Conservation (phyloP, 805 yeast species). For the Kockiozyma suomiensis region DNA sequence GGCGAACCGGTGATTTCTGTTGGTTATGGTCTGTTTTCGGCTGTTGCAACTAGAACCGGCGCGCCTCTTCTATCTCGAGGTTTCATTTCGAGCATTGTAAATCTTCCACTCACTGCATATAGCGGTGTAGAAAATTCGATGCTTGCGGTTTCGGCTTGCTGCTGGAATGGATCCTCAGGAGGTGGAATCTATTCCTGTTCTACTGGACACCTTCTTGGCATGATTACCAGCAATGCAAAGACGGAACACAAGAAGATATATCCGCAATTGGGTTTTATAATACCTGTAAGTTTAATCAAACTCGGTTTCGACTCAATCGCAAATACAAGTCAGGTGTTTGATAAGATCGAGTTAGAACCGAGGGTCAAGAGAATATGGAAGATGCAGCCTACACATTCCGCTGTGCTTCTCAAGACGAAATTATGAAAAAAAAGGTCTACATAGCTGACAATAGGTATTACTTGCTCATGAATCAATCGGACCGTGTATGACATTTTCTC, state of each 20-base stretch:
- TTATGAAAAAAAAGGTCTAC: too few relatives aligned
- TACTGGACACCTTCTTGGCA: conserved; percentile 5
- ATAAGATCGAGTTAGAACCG: background rate
- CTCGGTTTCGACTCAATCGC: background rate
- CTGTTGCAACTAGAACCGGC: background rate
- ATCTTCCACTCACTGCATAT: conserved; percentile 5
- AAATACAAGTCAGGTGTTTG: background rate
- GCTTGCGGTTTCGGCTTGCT: conserved; percentile 6
- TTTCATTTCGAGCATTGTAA: conserved; percentile 5
- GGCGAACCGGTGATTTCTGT: conserved; percentile 7
- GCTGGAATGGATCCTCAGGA: conserved; percentile 31
- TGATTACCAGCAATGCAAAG: conserved; percentile 22
- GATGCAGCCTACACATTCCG: conserved; percentile 18
- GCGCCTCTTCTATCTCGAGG: conserved; percentile 13
- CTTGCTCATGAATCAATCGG: too few relatives aligned
- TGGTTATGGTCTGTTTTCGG: conserved; percentile 14
- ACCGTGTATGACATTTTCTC: too few relatives aligned
- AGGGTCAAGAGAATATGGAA: conserved; percentile 11
- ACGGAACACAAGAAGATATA: background rate
- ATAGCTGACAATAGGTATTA: too few relatives aligned
- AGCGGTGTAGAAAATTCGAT: background rate
- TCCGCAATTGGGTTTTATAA: conserved; percentile 20
- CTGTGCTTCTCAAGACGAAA: background rate
- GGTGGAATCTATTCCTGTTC: conserved; percentile 12
- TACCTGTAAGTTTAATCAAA: conserved; percentile 9